Evolutionary conservation across 805 yeast genomes (phyloP), one percentile per base, ranked within the genome.

Genomic region (Kazachstania bromeliacearum): DNA sequence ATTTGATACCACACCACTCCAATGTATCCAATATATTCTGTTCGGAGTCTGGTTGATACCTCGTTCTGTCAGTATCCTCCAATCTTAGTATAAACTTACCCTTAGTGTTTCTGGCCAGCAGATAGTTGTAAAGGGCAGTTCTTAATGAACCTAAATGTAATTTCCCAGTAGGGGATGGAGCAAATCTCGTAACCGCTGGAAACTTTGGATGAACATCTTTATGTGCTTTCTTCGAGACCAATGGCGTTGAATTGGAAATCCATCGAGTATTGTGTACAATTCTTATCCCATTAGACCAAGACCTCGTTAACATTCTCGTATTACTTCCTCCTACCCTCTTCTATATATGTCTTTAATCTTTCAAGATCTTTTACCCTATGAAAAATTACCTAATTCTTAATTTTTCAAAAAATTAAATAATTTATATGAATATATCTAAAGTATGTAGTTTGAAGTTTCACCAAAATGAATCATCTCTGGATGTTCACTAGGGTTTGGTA

Each of bases 151-250:
- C 99, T 40, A 92, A 56, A 55, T 92, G 99, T n/a, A 92, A 66
- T 42, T 74, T 74, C 0, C 99, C 99, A 0, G 99, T 92, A 1
- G 99, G 99, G 2, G 96, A 87, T 0, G 99, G 98, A 0, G 99
- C 99, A 60, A 92, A 92, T 44, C 99, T 63, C 1, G 97, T 84
- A 45, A 96, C 60, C 0, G 77, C 94, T 0, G 92, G 85, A 0
- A 41, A 24, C 1, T 39, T 45, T 1, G 77, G 75, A 31, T 68
- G 71, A 7, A 64, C 45, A 28, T 57, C 50, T 19, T 32, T 41
- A 4, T 31, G 31, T 14, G 30, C 25, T 12, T 28, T 23, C 26
- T 31, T 36, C 12, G 26, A 26, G 14, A 26, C 15, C 3, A 26
- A 20, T 31, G 23, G n/a, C n/a, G n/a, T n/a, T n/a, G n/a, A n/a